A percentile compares a stretch with the other conserved stretches of the same genome.
phyloP scores from a whole-genome alignment of 2,329 filamentous ascomycete genomes.

The Diaporthe capsici region DNA sequence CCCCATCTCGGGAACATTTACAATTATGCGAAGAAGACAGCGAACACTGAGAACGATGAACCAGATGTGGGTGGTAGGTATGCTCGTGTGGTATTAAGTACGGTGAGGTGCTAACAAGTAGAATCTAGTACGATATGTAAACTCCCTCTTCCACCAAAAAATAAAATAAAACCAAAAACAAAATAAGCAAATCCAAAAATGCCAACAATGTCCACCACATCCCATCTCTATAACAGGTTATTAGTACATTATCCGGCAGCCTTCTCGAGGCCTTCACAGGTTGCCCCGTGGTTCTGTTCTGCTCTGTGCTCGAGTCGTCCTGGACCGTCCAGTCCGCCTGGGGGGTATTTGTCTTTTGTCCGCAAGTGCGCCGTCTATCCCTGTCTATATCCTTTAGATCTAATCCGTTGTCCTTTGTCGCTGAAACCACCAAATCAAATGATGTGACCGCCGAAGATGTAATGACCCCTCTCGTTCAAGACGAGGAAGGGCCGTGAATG shows the following conservation, averaged over 20 bases:
- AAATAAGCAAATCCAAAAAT: not conserved
- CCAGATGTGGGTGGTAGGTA: not conserved
- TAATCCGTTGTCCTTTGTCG: constrained; percentile 28
- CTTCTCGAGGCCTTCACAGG: constrained; percentile 10
- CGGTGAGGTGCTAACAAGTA: constrained; percentile 18
- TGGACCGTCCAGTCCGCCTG: constrained; percentile 16
- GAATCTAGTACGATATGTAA: not conserved
- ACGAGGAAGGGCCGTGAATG: not conserved
- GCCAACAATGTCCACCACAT: not conserved
- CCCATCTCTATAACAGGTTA: not conserved
- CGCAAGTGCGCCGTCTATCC: constrained; percentile 37
- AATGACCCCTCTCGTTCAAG: not conserved
- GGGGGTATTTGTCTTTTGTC: constrained; percentile 24
- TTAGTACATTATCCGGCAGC: constrained; percentile 28
- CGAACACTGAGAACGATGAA: not conserved
- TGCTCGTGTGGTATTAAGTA: constrained; percentile 16
- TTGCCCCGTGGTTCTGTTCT: constrained; percentile 11
- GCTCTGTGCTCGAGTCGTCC: constrained; percentile 12
- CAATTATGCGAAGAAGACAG: not conserved
- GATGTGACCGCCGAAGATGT: not conserved
- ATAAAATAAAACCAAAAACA: not conserved
- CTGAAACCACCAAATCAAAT: not conserved
- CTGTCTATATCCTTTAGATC: constrained; percentile 20
- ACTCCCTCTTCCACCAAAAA: not conserved
- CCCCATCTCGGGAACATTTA: too few relatives aligned